These are phyloP conservation scores for Pseudogymnoascus sp. DNA, from an alignment of 2,329 filamentous ascomycete species.

Conservation along the genomic window DNA sequence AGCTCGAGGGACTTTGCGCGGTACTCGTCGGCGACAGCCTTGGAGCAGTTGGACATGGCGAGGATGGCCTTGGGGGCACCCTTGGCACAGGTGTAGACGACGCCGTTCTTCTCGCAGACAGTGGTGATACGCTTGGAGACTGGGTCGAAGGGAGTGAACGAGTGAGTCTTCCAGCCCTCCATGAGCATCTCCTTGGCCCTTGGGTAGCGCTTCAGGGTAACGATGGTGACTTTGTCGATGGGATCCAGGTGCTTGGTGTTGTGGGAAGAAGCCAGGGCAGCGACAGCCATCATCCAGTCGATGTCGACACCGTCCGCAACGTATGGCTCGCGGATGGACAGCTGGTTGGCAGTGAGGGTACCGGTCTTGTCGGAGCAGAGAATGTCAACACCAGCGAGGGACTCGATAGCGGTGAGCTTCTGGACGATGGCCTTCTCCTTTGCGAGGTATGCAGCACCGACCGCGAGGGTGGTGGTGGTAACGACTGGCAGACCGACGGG, in stretches of 20 bases:
- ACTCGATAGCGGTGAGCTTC: constrained; percentile 74
- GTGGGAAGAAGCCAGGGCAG: constrained; percentile 69
- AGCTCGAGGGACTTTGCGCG: constrained; percentile 68
- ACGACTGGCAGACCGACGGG: constrained; percentile 75
- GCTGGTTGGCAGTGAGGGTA: constrained; percentile 68
- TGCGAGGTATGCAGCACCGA: constrained; percentile 69
- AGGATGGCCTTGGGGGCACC: constrained; percentile 72
- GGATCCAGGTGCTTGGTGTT: constrained; percentile 73
- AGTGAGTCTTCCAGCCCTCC: constrained; percentile 69
- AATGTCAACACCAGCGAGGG: constrained; percentile 67
- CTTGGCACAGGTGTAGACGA: constrained; percentile 67
- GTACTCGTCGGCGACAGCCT: constrained; percentile 59
- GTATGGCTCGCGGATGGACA: constrained; percentile 70
- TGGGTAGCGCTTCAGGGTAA: constrained; percentile 69
- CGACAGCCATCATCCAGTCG: constrained; percentile 80
- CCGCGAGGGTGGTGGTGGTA: constrained; percentile 69
- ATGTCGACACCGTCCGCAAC: constrained; percentile 70
- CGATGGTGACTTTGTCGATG: constrained; percentile 72
- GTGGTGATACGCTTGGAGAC: constrained; percentile 74
- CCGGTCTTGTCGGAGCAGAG: constrained; percentile 79
- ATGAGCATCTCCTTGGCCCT: constrained; percentile 70
- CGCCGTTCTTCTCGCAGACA: constrained; percentile 60
- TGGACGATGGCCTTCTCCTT: constrained; percentile 74
- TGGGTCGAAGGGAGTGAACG: constrained; percentile 71
- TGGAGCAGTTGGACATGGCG: constrained; percentile 59